Evolutionary conservation across 495 filamentous ascomycete genomes (phyloP), one percentile per base, ranked within the genome.

Genomic region (Parachaetomium inaequale): DNA sequence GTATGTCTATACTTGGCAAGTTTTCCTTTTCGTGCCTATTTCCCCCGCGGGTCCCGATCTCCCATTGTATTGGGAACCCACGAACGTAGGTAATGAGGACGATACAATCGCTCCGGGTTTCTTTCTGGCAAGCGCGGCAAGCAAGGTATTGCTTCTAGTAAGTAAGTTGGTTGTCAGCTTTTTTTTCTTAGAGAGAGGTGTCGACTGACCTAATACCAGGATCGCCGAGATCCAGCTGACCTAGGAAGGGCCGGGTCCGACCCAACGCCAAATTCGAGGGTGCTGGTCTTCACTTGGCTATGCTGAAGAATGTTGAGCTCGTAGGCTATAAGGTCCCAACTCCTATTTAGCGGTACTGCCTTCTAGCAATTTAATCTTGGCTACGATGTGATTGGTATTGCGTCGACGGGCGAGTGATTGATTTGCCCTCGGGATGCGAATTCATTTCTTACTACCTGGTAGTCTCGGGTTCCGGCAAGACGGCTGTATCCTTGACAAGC

Each of bases 401-500:
- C 94, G 7, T 93, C 96, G 72, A 98, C 94, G 45, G 94, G 93
- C 96, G 75, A 72, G 85, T 78, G 7, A 4, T 49, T 40, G 32
- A 29, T 49, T 1, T 17, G 25, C 17, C 11, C n/a, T n/a, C 31
- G 17, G 21, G 36, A 17, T 26, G 52, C 19, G 31, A 25, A 55
- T 32, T 49, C 14, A 28, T 36, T 31, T 61, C 58, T 54, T 40
- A 14, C 15, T n/a, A n/a, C n/a, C n/a, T 5, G 31, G 29, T 28
- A 14, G 3, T 2, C 36, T 21, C 58, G 97, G 93, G 94, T 25
- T 96, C 93, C 38, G 94, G 94, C 58, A 98, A 98, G 78, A 98
- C 94, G 1, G 94, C 87, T 0, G 92, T 0, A 90, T 94, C 47
- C 65, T 97, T 43, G 96, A 92, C 38, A 85, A 90, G 74, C 74